These are phyloP conservation scores for Nicotiana tomentosiformis DNA, from an alignment of 257 asterid genomes.

Conservation along the genomic window DNA sequence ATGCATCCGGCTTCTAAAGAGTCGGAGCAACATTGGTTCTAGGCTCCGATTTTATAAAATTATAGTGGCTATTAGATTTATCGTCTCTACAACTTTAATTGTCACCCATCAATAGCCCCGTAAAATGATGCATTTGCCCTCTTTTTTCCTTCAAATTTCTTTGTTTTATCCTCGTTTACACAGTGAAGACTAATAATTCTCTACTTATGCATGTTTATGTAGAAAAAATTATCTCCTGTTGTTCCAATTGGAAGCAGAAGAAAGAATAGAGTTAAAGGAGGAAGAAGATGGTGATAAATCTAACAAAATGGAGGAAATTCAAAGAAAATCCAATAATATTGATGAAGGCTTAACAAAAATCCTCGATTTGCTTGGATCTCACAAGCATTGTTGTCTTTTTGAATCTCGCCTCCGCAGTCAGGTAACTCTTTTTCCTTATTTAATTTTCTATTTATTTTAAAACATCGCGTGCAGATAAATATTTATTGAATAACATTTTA, in stretches of 20 bases:
- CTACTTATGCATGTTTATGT: neutral
- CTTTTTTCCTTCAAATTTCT: neutral
- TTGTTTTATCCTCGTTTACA: too few species aligned
- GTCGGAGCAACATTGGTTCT: too few species aligned
- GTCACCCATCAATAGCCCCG: too few species aligned
- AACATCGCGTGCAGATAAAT: too few species aligned
- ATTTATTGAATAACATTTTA: too few species aligned
- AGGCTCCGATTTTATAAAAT: too few species aligned
- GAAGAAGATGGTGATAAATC: neutral
- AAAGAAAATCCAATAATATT: neutral
- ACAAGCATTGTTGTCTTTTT: neutral
- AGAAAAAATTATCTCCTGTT: neutral
- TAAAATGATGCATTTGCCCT: neutral
- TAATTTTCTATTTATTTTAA: neutral
- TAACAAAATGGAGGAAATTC: neutral
- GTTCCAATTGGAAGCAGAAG: neutral
- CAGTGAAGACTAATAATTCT: neutral
- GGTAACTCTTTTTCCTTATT: neutral
- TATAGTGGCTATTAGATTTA: too few species aligned
- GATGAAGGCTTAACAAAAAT: neutral
- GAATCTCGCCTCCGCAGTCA: neutral
- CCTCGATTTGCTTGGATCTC: neutral
- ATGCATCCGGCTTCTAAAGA: too few species aligned
- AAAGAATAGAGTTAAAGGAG: neutral
- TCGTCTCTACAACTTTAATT: too few species aligned